Percentiles rank a stretch among this genome's conserved stretches.
These are phyloP conservation scores for Iris macrosiphon DNA, from an alignment of 106 monocot genomes.

Conservation along the genomic window DNA sequence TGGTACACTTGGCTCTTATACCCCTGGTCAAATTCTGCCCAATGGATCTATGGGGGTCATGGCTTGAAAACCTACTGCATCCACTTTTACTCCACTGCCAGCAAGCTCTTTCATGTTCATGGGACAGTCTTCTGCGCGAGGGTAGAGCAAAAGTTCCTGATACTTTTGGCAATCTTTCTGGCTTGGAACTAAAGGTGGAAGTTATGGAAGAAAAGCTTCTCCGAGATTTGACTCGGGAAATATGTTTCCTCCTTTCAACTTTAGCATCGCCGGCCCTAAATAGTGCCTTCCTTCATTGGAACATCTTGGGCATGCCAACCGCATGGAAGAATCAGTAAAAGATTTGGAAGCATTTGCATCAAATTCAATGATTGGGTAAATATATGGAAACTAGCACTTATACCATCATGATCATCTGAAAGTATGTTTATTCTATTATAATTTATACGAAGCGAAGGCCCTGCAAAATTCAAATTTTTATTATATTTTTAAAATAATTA, in stretches of 20 bases:
- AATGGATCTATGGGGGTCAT: constrained; percentile 49
- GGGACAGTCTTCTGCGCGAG: constrained; percentile 65
- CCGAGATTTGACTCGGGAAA: constrained; percentile 82
- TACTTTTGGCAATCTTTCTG: constrained; percentile 64
- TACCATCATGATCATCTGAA: too few relatives aligned
- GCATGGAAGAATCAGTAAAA: constrained; percentile 37
- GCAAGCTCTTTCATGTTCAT: constrained; percentile 78
- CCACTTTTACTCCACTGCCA: constrained; percentile 86
- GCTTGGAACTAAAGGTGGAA: constrained; percentile 83
- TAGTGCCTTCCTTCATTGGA: constrained; percentile 66
- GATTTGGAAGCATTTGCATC: constrained; percentile 46
- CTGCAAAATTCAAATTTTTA: too few relatives aligned
- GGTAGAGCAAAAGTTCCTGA: constrained; percentile 90
- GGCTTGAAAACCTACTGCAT: constrained; percentile 58
- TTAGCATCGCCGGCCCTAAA: constrained; percentile 65
- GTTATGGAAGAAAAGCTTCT: constrained; percentile 98
- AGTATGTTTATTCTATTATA: too few relatives aligned
- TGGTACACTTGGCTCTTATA: constrained; percentile 68
- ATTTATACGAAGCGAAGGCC: too few relatives aligned
- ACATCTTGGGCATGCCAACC: constrained; percentile 58
- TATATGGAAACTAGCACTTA: too few relatives aligned
- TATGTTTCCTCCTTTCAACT: constrained; percentile 64
- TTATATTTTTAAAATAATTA: too few relatives aligned
- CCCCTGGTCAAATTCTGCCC: constrained; percentile 81
- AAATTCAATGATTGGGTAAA: constrained; percentile 68